Percentiles rank a stretch among this genome's conserved stretches.
phyloP scores from a whole-genome alignment of 257 asterid species.

The Capsicum rhomboideum region DNA sequence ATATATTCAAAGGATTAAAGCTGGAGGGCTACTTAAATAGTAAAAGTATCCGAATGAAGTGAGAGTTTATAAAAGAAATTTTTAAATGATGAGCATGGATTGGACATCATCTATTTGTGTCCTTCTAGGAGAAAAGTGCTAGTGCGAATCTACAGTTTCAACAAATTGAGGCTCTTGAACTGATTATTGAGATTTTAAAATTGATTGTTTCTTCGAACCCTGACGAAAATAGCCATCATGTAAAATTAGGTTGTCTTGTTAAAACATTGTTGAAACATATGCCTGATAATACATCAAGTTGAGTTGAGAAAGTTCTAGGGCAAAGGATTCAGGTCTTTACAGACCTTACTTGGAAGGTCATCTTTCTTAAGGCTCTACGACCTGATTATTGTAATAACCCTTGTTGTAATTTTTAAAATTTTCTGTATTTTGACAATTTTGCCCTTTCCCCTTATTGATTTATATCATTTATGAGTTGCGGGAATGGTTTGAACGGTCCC shows the following conservation, averaged over 20 bases:
- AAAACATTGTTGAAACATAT: conserved; percentile 48
- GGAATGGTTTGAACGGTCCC: no score
- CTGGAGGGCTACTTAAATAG: no score
- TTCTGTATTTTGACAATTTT: no score
- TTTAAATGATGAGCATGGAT: conserved; percentile 72
- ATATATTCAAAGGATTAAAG: no score
- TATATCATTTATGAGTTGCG: no score
- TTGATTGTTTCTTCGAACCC: conserved; percentile 18
- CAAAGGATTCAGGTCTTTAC: conserved; percentile 52
- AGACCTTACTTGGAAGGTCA: conserved; percentile 15
- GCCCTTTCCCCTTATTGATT: no score
- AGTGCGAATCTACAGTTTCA: conserved; percentile 56
- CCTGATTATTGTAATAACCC: no score
- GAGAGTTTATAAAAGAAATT: no score
- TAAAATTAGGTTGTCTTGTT: conserved; percentile 38
- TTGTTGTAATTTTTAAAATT: no score
- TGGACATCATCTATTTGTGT: conserved; percentile 49
- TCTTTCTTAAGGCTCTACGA: conserved; percentile 49
- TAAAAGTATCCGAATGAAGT: no score
- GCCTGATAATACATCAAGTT: conserved; percentile 77
- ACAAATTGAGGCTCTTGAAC: conserved; percentile 79
- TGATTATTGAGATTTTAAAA: conserved; percentile 54
- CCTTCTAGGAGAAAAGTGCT: conserved; percentile 72
- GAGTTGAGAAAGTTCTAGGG: conserved; percentile 79
- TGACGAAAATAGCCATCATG: conserved; percentile 28